Percentiles rank a stretch among this genome's conserved stretches.
Evolutionary conservation across 352 stramenopile genomes (phyloP).

Genomic region (Pelagophyceae sp.): DNA sequence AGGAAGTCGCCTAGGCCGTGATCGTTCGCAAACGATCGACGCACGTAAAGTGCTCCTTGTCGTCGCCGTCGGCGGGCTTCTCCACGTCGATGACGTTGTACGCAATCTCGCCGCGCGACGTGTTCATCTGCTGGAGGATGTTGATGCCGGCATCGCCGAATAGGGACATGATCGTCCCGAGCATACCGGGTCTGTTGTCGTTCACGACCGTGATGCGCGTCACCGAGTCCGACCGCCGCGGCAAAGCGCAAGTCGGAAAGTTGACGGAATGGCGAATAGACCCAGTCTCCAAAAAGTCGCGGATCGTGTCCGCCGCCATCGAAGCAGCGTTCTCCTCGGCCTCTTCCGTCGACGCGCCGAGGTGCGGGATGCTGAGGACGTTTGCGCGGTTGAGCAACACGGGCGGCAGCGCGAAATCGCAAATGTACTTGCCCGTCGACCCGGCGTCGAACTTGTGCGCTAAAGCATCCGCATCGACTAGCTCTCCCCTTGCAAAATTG

Average conservation of each 20-base stretch:
- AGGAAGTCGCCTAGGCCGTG: too few relatives aligned
- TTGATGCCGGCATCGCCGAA: constrained; percentile 82
- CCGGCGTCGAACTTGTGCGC: constrained; percentile 56
- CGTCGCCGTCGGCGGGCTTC: not conserved
- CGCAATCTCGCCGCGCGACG: constrained; percentile 51
- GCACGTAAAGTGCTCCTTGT: too few relatives aligned
- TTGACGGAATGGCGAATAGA: constrained; percentile 86
- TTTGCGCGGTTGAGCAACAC: constrained; percentile 59
- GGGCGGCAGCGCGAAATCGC: constrained; percentile 64
- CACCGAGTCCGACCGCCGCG: constrained; percentile 67
- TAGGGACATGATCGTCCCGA: constrained; percentile 82
- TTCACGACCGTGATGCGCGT: constrained; percentile 86
- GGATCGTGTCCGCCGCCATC: constrained; percentile 56
- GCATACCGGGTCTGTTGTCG: constrained; percentile 80
- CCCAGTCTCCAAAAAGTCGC: constrained; percentile 76
- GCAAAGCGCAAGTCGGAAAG: constrained; percentile 76
- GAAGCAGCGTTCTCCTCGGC: constrained; percentile 80
- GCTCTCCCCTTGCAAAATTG: constrained; percentile 81
- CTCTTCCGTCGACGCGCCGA: constrained; percentile 84
- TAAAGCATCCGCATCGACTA: constrained; percentile 82
- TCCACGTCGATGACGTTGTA: constrained; percentile 68
- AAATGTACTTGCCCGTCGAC: constrained; percentile 64
- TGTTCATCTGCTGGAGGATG: constrained; percentile 74
- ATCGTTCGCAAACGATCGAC: too few relatives aligned
- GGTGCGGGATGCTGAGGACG: constrained; percentile 82